Percentiles rank a stretch among this genome's conserved stretches.
phyloP scores from a whole-genome alignment of 106 monocot genomes.

The Allium sativum region DNA sequence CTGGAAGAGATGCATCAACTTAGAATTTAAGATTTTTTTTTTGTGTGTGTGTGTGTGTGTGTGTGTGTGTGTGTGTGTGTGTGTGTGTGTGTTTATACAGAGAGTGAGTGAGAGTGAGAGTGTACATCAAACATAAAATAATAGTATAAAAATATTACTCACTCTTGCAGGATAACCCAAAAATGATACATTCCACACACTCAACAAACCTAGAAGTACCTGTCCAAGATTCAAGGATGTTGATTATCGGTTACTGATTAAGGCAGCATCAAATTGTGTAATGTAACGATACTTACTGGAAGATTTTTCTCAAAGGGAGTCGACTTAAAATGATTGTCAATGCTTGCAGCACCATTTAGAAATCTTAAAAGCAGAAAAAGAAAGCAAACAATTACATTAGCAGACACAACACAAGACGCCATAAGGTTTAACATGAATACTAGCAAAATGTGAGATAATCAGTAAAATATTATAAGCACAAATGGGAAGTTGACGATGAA shows the following conservation, averaged over 20 bases:
- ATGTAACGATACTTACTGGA: constrained; percentile 53
- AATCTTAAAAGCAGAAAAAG: constrained; percentile 39
- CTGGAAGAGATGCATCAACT: too few relatives aligned
- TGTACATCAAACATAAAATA: too few relatives aligned
- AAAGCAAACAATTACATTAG: constrained; percentile 5
- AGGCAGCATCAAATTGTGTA: background rate
- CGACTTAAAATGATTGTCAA: constrained; percentile 77
- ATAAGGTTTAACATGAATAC: background rate
- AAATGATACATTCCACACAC: constrained; percentile 97
- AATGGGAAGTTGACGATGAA: too few relatives aligned
- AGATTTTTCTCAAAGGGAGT: constrained; percentile 86
- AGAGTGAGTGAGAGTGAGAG: too few relatives aligned
- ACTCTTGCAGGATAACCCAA: constrained; percentile 91
- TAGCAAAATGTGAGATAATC: too few relatives aligned
- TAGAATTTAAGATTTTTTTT: too few relatives aligned
- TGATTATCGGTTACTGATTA: background rate
- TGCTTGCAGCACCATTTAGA: constrained; percentile 77
- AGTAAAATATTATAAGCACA: too few relatives aligned
- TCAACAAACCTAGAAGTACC: constrained; percentile 91
- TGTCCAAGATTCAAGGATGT: constrained; percentile 15
- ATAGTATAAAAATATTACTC: constrained; percentile 16
- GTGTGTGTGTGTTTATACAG: too few relatives aligned
- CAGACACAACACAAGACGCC: background rate
- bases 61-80: too few relatives aligned
- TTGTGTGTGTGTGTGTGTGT: too few relatives aligned